Evolutionary conservation across 2,329 filamentous ascomycete species (phyloP).

Genomic region (Microdochium bolleyi): DNA sequence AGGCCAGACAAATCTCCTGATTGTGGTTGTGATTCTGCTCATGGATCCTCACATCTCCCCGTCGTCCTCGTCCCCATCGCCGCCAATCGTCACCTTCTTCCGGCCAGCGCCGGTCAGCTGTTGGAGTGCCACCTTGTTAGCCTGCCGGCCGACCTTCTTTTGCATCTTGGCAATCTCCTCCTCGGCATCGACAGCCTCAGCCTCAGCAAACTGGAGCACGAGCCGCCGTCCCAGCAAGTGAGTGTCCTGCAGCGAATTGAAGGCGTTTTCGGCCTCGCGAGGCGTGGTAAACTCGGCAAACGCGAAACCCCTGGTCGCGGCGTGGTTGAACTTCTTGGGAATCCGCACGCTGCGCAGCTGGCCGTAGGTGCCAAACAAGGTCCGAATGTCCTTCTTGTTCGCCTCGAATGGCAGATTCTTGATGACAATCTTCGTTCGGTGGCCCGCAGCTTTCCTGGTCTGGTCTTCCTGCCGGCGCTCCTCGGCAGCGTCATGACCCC

Average conservation of each 20-base stretch:
- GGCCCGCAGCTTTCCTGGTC: conserved; percentile 68
- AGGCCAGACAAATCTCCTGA: conserved; percentile 4
- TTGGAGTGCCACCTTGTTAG: conserved; percentile 84
- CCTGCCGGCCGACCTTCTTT: conserved; percentile 85
- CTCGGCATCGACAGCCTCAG: conserved; percentile 84
- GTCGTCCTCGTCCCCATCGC: conserved; percentile 56
- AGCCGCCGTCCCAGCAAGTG: conserved; percentile 86
- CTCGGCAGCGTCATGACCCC: conserved; percentile 78
- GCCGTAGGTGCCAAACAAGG: conserved; percentile 82
- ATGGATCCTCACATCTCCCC: conserved; percentile 32
- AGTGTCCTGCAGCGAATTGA: conserved; percentile 85
- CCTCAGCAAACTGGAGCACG: conserved; percentile 85
- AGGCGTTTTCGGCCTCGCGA: conserved; percentile 81
- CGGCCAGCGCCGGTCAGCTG: conserved; percentile 76
- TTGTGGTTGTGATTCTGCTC: conserved; percentile 12
- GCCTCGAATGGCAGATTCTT: conserved; percentile 98
- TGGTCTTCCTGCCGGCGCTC: conserved; percentile 76
- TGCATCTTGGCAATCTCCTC: conserved; percentile 96
- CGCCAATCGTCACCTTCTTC: conserved; percentile 81
- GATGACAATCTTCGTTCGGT: conserved; percentile 88
- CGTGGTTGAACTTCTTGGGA: conserved; percentile 88
- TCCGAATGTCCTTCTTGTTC: conserved; percentile 82
- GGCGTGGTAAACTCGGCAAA: conserved; percentile 94
- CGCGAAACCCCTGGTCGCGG: conserved; percentile 79
- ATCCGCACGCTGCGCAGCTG: conserved; percentile 87